Conservation (phyloP, 495 filamentous ascomycete genomes). For the Cryomyces minteri region DNA sequence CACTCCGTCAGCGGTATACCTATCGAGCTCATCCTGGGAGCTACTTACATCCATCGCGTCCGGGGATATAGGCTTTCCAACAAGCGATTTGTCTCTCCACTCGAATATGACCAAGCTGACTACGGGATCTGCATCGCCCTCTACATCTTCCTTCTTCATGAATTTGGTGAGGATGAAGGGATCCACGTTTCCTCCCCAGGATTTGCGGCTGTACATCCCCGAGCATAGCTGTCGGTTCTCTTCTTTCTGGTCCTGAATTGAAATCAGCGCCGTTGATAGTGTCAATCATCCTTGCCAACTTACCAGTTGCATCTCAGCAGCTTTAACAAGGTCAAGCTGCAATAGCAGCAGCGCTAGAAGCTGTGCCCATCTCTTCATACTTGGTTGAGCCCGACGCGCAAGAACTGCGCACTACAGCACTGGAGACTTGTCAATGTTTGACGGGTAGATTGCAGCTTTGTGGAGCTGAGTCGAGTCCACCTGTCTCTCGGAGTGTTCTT, state of each 20-base stretch:
- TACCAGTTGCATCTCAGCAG: no score
- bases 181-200: constrained; percentile 78
- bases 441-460: no score
- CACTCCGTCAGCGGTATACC: not conserved
- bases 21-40: not conserved
- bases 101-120: constrained; percentile 87
- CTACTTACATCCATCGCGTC: not conserved
- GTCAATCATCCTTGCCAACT: no score
- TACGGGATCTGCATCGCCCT: constrained; percentile 45
- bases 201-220: constrained; percentile 86
- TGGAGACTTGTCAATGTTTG: no score
- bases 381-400: no score
- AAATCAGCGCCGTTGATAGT: no score
- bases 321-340: no score
- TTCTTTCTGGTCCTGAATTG: constrained; percentile 46
- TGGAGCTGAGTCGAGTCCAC: no score
- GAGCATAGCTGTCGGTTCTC: constrained; percentile 74
- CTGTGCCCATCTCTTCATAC: no score
- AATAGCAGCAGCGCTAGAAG: no score
- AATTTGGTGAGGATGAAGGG: constrained; percentile 82
- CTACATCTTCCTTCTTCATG: constrained; percentile 33
- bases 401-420: no score
- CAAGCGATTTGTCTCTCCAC: constrained; percentile 65
- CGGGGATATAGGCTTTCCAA: constrained; percentile 34
- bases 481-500: no score